phyloP scores from a whole-genome alignment of 345 rosid species.

The Salix exigua region DNA sequence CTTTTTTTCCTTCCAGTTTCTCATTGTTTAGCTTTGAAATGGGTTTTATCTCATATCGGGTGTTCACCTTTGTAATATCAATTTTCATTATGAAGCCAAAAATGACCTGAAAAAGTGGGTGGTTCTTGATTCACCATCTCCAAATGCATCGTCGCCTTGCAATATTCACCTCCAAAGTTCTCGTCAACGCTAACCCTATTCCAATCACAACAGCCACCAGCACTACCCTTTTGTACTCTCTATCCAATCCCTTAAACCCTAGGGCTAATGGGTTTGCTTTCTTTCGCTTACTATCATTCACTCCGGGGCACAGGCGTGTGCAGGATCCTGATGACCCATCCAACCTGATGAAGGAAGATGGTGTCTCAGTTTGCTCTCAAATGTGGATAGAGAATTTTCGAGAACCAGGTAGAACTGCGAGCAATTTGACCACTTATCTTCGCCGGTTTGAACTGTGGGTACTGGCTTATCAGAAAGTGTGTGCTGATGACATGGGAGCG shows the following conservation, averaged over 20 bases:
- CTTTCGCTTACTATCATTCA: slow-evolving; percentile 49
- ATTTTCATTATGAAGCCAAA: not conserved
- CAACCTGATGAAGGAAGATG: slow-evolving; percentile 83
- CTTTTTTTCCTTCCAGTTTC: not conserved
- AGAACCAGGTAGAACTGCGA: slow-evolving; percentile 45
- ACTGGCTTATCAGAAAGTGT: slow-evolving; percentile 87
- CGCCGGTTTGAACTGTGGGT: slow-evolving; percentile 93
- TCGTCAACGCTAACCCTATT: slow-evolving; percentile 24
- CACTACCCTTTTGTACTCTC: slow-evolving; percentile 15
- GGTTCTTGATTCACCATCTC: slow-evolving; percentile 3
- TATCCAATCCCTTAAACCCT: slow-evolving; percentile 20
- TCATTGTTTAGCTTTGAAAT: not conserved
- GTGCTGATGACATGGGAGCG: slow-evolving; percentile 77
- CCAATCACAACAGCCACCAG: slow-evolving; percentile 9
- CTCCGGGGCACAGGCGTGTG: slow-evolving; percentile 46
- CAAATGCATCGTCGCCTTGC: slow-evolving; percentile 53
- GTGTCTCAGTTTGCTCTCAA: slow-evolving; percentile 87
- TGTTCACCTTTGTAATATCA: not conserved
- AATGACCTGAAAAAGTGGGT: slow-evolving; percentile 11
- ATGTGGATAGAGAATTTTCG: slow-evolving; percentile 79
- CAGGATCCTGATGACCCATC: slow-evolving; percentile 82
- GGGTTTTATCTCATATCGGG: not conserved
- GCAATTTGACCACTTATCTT: slow-evolving; percentile 60
- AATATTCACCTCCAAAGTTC: slow-evolving; percentile 23
- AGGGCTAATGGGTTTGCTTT: slow-evolving; percentile 21